Evolutionary conservation across 768 basidiomycete species (phyloP).

Genomic region (Sarcodon aspratus): DNA sequence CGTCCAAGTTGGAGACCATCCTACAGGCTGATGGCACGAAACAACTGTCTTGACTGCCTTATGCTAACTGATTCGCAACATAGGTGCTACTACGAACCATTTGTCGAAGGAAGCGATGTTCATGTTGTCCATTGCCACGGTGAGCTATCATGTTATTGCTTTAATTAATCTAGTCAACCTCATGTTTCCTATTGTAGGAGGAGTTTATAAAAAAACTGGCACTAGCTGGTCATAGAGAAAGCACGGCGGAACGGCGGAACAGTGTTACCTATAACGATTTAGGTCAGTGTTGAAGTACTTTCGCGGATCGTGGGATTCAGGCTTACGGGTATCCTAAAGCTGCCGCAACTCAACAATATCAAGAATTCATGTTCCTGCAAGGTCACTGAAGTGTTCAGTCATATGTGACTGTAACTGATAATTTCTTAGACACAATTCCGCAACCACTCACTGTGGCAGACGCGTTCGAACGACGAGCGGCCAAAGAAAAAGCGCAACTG

Average conservation of each 20-base stretch:
- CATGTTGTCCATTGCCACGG: slow-evolving; percentile 67
- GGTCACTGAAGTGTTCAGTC: slow-evolving; percentile 23
- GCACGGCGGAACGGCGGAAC: slow-evolving; percentile 44
- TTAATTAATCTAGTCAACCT: too few species aligned
- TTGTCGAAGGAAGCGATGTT: slow-evolving; percentile 71
- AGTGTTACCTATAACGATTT: slow-evolving; percentile 62
- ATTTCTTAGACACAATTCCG: slow-evolving; percentile 51
- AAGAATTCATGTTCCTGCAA: slow-evolving; percentile 64
- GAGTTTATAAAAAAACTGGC: slow-evolving; percentile 75
- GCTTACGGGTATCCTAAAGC: slow-evolving; percentile 25
- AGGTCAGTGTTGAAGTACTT: slow-evolving; percentile 33
- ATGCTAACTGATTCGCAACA: slow-evolving; percentile 1
- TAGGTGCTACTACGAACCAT: slow-evolving; percentile 15
- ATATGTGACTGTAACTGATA: neutral
- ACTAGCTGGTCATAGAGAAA: slow-evolving; percentile 57
- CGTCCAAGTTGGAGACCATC: slow-evolving; percentile 61
- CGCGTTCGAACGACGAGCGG: slow-evolving; percentile 44
- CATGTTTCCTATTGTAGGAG: slow-evolving; percentile 37
- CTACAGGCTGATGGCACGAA: slow-evolving; percentile 61
- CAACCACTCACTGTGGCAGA: slow-evolving; percentile 43
- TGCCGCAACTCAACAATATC: slow-evolving; percentile 44
- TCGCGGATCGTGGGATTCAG: slow-evolving; percentile 4
- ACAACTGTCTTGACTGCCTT: neutral
- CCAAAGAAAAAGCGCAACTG: slow-evolving; percentile 42
- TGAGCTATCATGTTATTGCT: slow-evolving; percentile 18